Evolutionary conservation across 495 filamentous ascomycete genomes (phyloP).

Genomic region (Trichocladium antarcticum): DNA sequence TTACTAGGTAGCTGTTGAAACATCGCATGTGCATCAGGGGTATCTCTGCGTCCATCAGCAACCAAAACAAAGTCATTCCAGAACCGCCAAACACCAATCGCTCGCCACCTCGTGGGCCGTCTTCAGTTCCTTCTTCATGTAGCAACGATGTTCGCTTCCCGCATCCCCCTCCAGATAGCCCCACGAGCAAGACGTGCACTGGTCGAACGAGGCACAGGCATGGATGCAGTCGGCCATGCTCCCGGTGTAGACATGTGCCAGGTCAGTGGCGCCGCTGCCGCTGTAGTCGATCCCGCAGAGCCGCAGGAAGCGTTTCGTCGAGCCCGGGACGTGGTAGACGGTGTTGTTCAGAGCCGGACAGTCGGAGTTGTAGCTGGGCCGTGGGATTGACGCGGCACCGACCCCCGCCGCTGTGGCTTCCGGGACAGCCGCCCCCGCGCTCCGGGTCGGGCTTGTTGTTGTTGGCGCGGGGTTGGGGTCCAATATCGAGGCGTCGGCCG

Average conservation of each 20-base stretch:
- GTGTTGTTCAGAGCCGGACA: conserved; percentile 38
- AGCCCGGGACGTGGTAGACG: conserved; percentile 31
- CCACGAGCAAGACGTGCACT: conserved; percentile 37
- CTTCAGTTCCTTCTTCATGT: conserved; percentile 33
- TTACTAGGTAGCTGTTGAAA: neutral
- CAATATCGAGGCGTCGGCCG: neutral
- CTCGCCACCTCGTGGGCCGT: conserved; percentile 21
- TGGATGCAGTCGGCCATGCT: conserved; percentile 38
- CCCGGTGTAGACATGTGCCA: conserved; percentile 28
- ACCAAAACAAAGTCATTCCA: conserved; percentile 14
- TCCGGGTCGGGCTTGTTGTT: too few relatives aligned
- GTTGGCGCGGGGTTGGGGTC: neutral
- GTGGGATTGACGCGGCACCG: too few relatives aligned
- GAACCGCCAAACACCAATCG: conserved; percentile 37
- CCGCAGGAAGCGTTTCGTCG: conserved; percentile 33
- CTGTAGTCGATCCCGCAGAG: conserved; percentile 38
- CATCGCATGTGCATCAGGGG: neutral
- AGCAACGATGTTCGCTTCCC: conserved; percentile 31
- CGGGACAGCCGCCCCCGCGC: too few relatives aligned
- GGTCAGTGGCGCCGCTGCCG: conserved; percentile 26
- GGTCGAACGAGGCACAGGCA: conserved; percentile 30
- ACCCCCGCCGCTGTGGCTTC: too few relatives aligned
- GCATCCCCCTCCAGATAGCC: conserved; percentile 32
- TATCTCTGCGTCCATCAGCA: conserved; percentile 6
- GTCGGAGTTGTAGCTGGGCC: conserved; percentile 19